Conservation (phyloP, 768 basidiomycete species). For the Panaeolus papilionaceus region DNA sequence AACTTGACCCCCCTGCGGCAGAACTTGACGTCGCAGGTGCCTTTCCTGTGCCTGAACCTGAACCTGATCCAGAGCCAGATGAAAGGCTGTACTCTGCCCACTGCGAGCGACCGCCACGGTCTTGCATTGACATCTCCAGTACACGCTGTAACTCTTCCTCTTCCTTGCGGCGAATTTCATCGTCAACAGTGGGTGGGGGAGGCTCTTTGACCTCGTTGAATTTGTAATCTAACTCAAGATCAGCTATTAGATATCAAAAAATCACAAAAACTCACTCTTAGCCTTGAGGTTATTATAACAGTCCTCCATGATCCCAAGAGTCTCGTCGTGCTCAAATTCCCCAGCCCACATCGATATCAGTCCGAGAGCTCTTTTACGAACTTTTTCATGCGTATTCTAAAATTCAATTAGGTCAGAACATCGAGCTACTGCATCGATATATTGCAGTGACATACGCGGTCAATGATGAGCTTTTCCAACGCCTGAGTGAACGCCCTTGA, state of each 20-base stretch:
- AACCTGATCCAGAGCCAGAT: slow-evolving; percentile 34
- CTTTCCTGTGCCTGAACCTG: slow-evolving; percentile 33
- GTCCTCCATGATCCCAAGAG: slow-evolving; percentile 90
- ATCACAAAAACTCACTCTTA: slow-evolving; percentile 62
- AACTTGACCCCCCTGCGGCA: slow-evolving; percentile 26
- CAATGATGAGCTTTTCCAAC: slow-evolving; percentile 84
- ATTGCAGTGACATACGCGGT: slow-evolving; percentile 65
- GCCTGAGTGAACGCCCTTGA: slow-evolving; percentile 91
- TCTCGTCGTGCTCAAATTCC: slow-evolving; percentile 81
- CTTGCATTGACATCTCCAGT: slow-evolving; percentile 91
- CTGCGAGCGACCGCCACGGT: slow-evolving; percentile 78
- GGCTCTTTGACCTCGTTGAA: slow-evolving; percentile 69
- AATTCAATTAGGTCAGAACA: slow-evolving; percentile 10
- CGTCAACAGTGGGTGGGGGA: slow-evolving; percentile 73
- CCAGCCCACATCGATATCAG: slow-evolving; percentile 85
- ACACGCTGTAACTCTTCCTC: slow-evolving; percentile 96
- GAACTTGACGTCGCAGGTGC: slow-evolving; percentile 34
- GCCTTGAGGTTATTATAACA: slow-evolving; percentile 81
- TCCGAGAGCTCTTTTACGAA: slow-evolving; percentile 73
- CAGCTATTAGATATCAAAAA: slow-evolving; percentile 12
- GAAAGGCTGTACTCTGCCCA: slow-evolving; percentile 53
- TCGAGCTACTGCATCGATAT: slow-evolving; percentile 1
- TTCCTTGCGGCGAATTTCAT: slow-evolving; percentile 82
- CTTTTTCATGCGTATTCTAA: slow-evolving; percentile 91
- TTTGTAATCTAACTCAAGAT: slow-evolving; percentile 61